Percentiles rank a stretch among this genome's conserved stretches.
phyloP scores from a whole-genome alignment of 306 rosid species.

The Potentilla sterilis region DNA sequence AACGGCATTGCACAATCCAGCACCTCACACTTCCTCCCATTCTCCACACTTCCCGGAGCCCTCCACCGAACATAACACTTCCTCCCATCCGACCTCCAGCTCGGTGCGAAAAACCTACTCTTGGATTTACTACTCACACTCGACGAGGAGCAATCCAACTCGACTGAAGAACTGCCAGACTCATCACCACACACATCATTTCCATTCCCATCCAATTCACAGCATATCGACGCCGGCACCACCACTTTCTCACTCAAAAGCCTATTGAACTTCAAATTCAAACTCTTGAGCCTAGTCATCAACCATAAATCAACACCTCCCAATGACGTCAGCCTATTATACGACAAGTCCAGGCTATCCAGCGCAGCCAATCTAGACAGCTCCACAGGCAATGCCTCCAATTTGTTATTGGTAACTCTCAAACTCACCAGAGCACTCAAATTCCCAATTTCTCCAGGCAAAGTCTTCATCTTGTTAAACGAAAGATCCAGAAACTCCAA shows the following conservation, averaged over 20 bases:
- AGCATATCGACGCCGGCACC: slow-evolving; percentile 82
- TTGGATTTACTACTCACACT: slow-evolving; percentile 38
- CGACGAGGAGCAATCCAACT: slow-evolving; percentile 61
- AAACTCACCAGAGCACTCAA: slow-evolving; percentile 55
- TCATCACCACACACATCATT: slow-evolving; percentile 46
- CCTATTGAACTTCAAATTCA: slow-evolving; percentile 71
- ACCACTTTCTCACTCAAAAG: slow-evolving; percentile 40
- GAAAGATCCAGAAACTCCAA: slow-evolving; percentile 89
- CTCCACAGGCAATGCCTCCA: slow-evolving; percentile 67
- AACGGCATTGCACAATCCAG: slow-evolving; percentile 48
- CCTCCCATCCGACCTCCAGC: slow-evolving; percentile 83
- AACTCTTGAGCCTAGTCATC: slow-evolving; percentile 62
- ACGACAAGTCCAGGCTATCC: slow-evolving; percentile 91
- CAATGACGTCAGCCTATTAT: slow-evolving; percentile 82
- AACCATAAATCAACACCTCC: slow-evolving; percentile 69
- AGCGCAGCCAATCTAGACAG: slow-evolving; percentile 56
- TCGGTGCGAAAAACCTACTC: slow-evolving; percentile 58
- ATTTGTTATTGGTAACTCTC: slow-evolving; percentile 76
- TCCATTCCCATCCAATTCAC: slow-evolving; percentile 72
- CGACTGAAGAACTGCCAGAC: slow-evolving; percentile 61
- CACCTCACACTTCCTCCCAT: slow-evolving; percentile 81
- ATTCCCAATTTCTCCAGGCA: slow-evolving; percentile 71
- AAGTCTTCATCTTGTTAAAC: slow-evolving; percentile 75
- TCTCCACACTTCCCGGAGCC: slow-evolving; percentile 82
- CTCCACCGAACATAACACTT: slow-evolving; percentile 78